phyloP scores from a whole-genome alignment of 306 rosid species.

The Albizia julibrissin region DNA sequence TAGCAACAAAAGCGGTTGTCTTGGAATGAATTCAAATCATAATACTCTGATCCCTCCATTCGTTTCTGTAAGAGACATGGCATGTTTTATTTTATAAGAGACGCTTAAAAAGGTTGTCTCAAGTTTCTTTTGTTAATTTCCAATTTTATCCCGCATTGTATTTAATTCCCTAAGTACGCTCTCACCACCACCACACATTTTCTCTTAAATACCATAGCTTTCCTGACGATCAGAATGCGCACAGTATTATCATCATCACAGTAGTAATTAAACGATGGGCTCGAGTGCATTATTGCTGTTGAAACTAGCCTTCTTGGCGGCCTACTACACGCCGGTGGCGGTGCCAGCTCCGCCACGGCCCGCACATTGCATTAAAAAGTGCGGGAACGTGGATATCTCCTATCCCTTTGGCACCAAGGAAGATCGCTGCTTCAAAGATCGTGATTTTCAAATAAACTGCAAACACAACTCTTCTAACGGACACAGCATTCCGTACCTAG shows the following conservation, averaged over 20 bases:
- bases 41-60: too few relatives aligned
- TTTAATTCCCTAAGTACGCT: too few relatives aligned
- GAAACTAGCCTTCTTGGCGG: neutral
- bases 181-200: too few relatives aligned
- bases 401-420: neutral
- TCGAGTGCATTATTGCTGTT: neutral
- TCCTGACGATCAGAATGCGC: neutral
- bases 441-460: neutral
- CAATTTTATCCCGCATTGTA: too few relatives aligned
- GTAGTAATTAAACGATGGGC: neutral
- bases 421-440: neutral
- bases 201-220: too few relatives aligned
- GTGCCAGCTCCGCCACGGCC: neutral
- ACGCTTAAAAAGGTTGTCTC: too few relatives aligned
- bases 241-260: too few relatives aligned
- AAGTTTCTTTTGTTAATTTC: too few relatives aligned
- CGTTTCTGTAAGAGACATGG: too few relatives aligned
- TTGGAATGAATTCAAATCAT: too few relatives aligned
- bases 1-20: too few relatives aligned
- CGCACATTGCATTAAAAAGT: neutral
- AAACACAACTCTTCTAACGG: neutral
- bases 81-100: too few relatives aligned
- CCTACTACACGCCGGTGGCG: neutral
- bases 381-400: neutral
- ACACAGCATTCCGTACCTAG: neutral